Conservation (phyloP, 2,329 filamentous ascomycete species). For the Neophaeococcomyces aloes region DNA sequence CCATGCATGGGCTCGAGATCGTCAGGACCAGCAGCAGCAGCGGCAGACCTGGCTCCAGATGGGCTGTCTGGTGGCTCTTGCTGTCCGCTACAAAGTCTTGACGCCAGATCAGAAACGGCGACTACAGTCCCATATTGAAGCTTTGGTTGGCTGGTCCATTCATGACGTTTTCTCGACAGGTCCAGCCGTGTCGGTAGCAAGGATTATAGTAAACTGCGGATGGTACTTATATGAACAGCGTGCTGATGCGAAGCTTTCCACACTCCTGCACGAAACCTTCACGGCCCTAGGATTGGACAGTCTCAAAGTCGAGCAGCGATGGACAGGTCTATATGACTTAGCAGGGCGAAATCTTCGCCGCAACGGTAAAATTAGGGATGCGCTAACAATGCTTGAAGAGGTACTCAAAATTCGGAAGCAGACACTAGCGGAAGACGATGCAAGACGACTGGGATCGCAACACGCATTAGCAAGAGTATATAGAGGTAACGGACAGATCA, state of each 20-base stretch:
- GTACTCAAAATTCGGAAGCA: too few species aligned
- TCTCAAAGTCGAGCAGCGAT: background rate
- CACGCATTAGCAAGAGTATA: too few species aligned
- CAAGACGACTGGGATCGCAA: too few species aligned
- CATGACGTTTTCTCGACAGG: too few species aligned
- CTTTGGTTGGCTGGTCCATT: constrained; percentile 1
- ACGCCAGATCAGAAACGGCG: constrained; percentile 3
- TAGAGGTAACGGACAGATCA: too few species aligned
- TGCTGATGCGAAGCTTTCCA: background rate
- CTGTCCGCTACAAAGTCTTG: background rate
- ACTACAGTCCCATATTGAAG: constrained; percentile 14
- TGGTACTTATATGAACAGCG: background rate
- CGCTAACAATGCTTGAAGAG: constrained; percentile 15
- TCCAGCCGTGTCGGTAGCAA: background rate
- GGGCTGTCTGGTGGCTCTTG: constrained; percentile 14
- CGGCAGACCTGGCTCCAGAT: constrained; percentile 19
- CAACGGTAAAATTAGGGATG: constrained; percentile 5
- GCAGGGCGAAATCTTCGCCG: background rate
- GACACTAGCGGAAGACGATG: too few species aligned
- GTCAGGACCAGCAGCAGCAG: constrained; percentile 18
- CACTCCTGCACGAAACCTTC: background rate
- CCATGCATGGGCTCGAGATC: constrained; percentile 28
- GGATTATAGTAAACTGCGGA: constrained; percentile 10
- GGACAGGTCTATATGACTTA: background rate
- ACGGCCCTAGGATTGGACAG: background rate